Percentiles rank a stretch among this genome's conserved stretches.
phyloP scores from a whole-genome alignment of 73 alveolate genomes.

The Blepharisma japonicum region DNA sequence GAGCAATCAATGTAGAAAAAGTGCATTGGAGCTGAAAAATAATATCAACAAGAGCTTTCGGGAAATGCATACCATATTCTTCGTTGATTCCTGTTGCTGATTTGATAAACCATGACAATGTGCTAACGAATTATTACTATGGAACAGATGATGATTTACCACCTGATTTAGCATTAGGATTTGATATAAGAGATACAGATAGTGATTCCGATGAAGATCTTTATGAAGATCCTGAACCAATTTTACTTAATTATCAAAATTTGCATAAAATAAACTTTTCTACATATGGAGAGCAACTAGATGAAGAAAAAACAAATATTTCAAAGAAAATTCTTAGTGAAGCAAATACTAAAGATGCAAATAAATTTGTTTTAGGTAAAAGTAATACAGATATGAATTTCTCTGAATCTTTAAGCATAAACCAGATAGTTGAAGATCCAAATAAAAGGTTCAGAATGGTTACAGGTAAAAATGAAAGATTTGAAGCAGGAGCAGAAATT shows the following conservation, averaged over 20 bases:
- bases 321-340: neutral
- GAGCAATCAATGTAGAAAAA: neutral
- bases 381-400: neutral
- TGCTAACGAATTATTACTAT: conserved; percentile 4
- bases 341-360: conserved; percentile 3
- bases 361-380: neutral
- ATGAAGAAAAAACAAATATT: neutral
- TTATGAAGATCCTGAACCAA: conserved; percentile 10
- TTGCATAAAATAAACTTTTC: neutral
- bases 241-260: neutral
- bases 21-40: conserved; percentile 28
- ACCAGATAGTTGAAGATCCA: neutral
- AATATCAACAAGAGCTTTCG: conserved; percentile 13
- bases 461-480: neutral
- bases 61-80: conserved; percentile 4
- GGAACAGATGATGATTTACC: conserved; percentile 1
- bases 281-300: neutral
- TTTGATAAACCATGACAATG: conserved; percentile 23
- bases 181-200: neutral
- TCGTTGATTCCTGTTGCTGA: conserved; percentile 29
- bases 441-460: neutral
- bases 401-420: neutral
- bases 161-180: neutral
- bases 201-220: neutral
- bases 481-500: conserved; percentile 22